Conservation (phyloP, 805 yeast genomes). For the Ogataea nitratoaversa region DNA sequence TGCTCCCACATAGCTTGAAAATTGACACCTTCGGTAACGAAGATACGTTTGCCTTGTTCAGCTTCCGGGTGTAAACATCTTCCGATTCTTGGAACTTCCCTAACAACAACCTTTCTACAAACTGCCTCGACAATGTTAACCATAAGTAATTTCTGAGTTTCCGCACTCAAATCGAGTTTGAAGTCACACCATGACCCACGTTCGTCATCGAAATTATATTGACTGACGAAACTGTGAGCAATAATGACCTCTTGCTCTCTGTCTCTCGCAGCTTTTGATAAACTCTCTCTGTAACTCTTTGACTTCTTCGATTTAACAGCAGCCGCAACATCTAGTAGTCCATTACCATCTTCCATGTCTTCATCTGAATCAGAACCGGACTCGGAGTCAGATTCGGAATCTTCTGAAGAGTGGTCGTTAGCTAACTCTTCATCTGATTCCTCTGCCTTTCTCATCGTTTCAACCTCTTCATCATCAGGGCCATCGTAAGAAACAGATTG, state of each 20-base stretch:
- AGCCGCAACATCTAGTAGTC: slow-evolving; percentile 16
- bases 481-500: slow-evolving; percentile 91
- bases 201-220: slow-evolving; percentile 86
- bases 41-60: slow-evolving; percentile 64
- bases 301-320: slow-evolving; percentile 7
- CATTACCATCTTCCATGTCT: slow-evolving; percentile 29
- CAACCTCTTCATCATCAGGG: slow-evolving; percentile 93
- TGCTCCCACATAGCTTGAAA: slow-evolving; percentile 98
- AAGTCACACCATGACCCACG: slow-evolving; percentile 92
- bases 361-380: slow-evolving; percentile 34
- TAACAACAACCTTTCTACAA: slow-evolving; percentile 84
- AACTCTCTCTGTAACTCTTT: slow-evolving; percentile 21
- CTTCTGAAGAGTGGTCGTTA: slow-evolving; percentile 35
- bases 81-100: slow-evolving; percentile 87
- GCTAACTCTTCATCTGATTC: slow-evolving; percentile 64
- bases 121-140: slow-evolving; percentile 92
- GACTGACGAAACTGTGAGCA: slow-evolving; percentile 66
- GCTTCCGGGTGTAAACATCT: slow-evolving; percentile 84
- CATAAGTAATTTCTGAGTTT: slow-evolving; percentile 91
- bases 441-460: slow-evolving; percentile 81
- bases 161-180: slow-evolving; percentile 75
- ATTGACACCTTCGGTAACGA: slow-evolving; percentile 97
- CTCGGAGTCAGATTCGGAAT: slow-evolving; percentile 38
- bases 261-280: slow-evolving; percentile 65
- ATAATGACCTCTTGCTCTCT: slow-evolving; percentile 82